phyloP scores from a whole-genome alignment of 345 rosid genomes.

The Dimocarpus longan region DNA sequence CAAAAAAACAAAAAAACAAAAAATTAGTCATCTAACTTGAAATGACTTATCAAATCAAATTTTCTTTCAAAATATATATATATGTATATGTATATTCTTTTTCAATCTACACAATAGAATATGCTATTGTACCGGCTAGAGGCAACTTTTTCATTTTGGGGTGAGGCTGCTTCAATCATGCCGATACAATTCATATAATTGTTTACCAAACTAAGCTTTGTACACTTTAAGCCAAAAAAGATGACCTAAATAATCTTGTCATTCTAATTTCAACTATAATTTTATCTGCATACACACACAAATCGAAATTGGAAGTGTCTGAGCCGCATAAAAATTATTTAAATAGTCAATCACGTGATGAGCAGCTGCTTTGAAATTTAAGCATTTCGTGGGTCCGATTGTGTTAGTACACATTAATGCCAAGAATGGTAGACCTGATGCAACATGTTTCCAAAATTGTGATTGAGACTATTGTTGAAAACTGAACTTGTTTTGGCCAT shows the following conservation, averaged over 20 bases:
- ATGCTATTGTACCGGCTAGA: background rate
- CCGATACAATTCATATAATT: background rate
- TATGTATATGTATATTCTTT: no score
- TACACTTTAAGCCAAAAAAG: background rate
- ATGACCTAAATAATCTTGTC: background rate
- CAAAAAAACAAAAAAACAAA: background rate
- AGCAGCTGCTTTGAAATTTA: slow-evolving; percentile 26
- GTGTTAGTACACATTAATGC: background rate
- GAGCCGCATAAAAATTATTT: background rate
- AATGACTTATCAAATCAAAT: no score
- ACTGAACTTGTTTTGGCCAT: background rate
- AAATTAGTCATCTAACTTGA: background rate
- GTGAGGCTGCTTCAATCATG: slow-evolving; percentile 16
- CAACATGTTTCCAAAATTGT: slow-evolving; percentile 1
- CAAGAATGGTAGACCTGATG: no score
- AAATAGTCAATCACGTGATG: slow-evolving; percentile 30
- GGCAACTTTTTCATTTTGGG: background rate
- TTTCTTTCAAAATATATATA: no score
- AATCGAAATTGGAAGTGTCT: background rate
- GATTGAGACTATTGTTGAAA: slow-evolving; percentile 10
- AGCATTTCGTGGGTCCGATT: slow-evolving; percentile 19
- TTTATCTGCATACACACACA: background rate
- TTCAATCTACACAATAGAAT: no score
- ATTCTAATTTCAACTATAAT: background rate
- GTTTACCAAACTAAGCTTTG: background rate